Conservation (phyloP, 768 basidiomycete genomes). For the Leccinum obscurum region DNA sequence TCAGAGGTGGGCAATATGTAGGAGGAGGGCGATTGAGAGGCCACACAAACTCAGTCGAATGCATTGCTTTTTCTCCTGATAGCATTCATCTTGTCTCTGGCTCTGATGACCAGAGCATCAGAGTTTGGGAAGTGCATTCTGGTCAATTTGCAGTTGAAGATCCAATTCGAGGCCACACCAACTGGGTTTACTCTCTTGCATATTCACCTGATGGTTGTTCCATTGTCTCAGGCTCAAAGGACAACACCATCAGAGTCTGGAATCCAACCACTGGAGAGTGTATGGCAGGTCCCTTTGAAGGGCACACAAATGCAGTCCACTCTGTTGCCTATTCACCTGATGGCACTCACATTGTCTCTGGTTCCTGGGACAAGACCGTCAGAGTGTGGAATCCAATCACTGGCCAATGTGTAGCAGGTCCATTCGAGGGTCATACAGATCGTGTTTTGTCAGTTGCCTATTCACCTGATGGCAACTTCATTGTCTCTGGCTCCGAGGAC, state of each 20-base stretch:
- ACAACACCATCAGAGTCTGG: constrained; percentile 28
- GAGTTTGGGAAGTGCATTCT: constrained; percentile 19
- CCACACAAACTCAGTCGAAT: not conserved
- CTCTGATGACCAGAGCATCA: constrained; percentile 3
- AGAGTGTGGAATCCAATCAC: constrained; percentile 21
- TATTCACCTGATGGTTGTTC: constrained; percentile 31
- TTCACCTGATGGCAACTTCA: constrained; percentile 18
- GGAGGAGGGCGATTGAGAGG: not conserved
- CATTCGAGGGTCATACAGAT: constrained; percentile 23
- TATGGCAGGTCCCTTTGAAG: constrained; percentile 20
- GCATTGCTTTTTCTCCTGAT: constrained; percentile 22
- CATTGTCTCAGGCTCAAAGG: constrained; percentile 22
- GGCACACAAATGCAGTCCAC: constrained; percentile 18
- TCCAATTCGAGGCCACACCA: constrained; percentile 7
- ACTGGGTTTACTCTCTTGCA: constrained; percentile 15
- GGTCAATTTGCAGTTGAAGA: not conserved
- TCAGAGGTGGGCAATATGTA: not conserved
- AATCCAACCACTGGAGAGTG: constrained; percentile 12
- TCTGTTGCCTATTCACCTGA: constrained; percentile 27
- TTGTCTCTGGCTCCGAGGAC: constrained; percentile 23
- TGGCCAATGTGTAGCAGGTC: constrained; percentile 21
- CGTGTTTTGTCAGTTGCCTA: constrained; percentile 12
- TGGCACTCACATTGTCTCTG: constrained; percentile 23
- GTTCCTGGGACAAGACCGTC: constrained; percentile 25
- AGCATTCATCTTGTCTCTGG: constrained; percentile 10